Evolutionary conservation across 192 early-diverging fungal species (phyloP), one percentile per base, ranked within the genome.

Genomic region (Linderina pennispora): DNA sequence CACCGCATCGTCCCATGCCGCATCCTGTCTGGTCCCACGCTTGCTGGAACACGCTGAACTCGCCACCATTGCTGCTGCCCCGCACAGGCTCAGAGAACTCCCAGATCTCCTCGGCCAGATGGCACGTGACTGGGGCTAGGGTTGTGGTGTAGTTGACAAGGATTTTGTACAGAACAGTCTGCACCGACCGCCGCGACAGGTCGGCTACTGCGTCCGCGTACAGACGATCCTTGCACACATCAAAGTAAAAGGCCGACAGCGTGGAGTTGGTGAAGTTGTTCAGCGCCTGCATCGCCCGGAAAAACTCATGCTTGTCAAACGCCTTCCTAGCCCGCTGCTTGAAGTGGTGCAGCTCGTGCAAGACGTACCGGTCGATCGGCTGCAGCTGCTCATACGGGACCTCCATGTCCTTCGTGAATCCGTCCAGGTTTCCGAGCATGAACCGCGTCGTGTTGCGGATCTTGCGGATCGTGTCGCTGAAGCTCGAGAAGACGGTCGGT

Each of bases 201-300:
- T 75, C 59, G 16, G 53, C 36, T 15, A 46, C 22, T 16, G 56
- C 36, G 35, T 81, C 74, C 17, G 79, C 81, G 36, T 90, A 90
- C 3, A 90, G 67, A 23, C 81, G 69, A 50, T 90, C 88, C 61
- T 90, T 90, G 58, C 85, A 77, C 3, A 84, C 70, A 40, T 90
- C 86, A 76, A 88, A 81, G 64, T 90, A 90, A 45, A 87, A 84
- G 3, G 85, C 77, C 16, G 88, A 90, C 9, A 87, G 63, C 6
- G 68, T 58, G 6, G 65, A 65, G 43, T 76, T 84, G 44, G 80
- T 81, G 44, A 90, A 85, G 45, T 77, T 75, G 50, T 82, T 82
- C 15, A 86, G 57, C 18, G 72, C 49, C 43, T 81, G 82, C 23
- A 80, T 72, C 11, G 77, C 85, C 36, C 79, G 74, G 65, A 74